A percentile compares a stretch with the other conserved stretches of the same genome.
Conservation (phyloP, 441 rosid species). For the Adansonia rubrostipa region DNA sequence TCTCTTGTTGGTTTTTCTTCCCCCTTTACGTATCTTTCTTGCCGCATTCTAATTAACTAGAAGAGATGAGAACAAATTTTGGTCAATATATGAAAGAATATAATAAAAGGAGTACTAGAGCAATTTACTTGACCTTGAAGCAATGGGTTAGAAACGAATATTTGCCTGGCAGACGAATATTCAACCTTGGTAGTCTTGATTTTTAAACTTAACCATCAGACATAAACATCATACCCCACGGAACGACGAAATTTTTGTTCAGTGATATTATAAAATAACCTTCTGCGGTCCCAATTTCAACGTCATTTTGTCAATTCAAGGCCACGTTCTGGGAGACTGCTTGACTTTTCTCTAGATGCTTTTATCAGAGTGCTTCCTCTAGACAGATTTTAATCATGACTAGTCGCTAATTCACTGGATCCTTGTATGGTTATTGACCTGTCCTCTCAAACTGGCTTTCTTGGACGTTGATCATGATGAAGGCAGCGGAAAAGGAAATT, state of each 20-base stretch:
- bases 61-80: background rate
- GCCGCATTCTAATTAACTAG: background rate
- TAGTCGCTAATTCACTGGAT: background rate
- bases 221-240: background rate
- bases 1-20: background rate
- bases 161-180: background rate
- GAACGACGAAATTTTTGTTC: background rate
- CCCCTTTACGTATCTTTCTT: background rate
- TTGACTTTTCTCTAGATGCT: background rate
- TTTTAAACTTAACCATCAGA: background rate
- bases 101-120: conserved; percentile 1
- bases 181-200: background rate
- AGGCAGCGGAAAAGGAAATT: background rate
- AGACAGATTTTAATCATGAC: background rate
- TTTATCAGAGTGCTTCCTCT: background rate
- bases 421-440: no score
- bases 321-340: background rate
- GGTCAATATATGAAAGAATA: background rate
- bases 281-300: background rate
- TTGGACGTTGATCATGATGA: background rate
- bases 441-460: no score
- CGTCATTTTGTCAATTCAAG: background rate
- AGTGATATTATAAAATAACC: background rate
- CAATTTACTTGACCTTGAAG: background rate
- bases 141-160: background rate